These are phyloP conservation scores for Psidium friedrichsthalianum DNA, from an alignment of 345 rosid species.

Conservation along the genomic window DNA sequence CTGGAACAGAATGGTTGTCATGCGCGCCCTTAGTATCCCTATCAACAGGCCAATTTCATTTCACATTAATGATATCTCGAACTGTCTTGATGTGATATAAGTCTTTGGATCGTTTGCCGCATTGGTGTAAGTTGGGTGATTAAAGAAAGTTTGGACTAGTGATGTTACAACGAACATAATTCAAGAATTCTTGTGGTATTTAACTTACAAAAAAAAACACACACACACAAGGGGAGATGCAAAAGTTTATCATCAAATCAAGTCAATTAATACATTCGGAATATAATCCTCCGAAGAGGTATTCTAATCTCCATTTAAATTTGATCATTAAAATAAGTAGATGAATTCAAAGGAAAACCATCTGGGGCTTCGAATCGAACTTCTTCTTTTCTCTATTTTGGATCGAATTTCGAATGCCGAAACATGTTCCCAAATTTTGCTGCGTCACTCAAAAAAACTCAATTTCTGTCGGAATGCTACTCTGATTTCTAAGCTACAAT, in stretches of 20 bases:
- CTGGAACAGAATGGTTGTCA: no score
- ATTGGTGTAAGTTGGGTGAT: background rate
- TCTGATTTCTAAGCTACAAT: background rate
- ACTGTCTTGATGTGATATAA: background rate
- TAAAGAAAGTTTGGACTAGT: accelerated
- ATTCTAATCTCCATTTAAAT: background rate
- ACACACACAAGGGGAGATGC: no score
- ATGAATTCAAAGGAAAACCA: background rate
- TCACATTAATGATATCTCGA: background rate
- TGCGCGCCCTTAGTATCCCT: no score
- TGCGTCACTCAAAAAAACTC: background rate
- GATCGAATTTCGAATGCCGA: background rate
- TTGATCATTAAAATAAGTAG: background rate
- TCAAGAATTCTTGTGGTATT: background rate
- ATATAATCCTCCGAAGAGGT: background rate
- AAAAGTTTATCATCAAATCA: accelerated
- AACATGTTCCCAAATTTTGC: background rate
- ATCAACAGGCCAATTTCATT: background rate
- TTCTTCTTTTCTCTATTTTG: background rate
- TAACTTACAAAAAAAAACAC: background rate
- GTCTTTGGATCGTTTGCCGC: background rate
- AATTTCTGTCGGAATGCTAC: background rate
- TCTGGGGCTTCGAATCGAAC: background rate
- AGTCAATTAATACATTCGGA: background rate
- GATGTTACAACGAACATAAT: accelerated